A percentile compares a stretch with the other conserved stretches of the same genome.
Evolutionary conservation across 2,329 filamentous ascomycete species (phyloP).

Genomic region (Monilinia fructigena): DNA sequence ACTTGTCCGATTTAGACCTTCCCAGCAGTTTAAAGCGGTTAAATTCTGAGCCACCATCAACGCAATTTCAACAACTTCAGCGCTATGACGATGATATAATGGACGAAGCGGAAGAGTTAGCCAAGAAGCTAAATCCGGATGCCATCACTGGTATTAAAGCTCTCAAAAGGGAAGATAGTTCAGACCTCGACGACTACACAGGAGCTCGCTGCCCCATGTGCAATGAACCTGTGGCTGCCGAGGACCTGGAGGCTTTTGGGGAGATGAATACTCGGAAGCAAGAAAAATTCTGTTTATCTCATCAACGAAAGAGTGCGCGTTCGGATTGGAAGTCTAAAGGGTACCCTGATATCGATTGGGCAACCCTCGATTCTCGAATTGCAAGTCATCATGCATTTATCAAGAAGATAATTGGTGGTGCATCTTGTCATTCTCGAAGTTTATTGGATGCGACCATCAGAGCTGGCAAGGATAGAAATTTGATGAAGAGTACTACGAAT

Average conservation of each 20-base stretch:
- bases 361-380: constrained; percentile 57
- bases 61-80: constrained; percentile 9
- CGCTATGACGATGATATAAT: constrained; percentile 14
- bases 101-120: constrained; percentile 11
- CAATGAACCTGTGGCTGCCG: constrained; percentile 54
- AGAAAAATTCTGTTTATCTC: constrained; percentile 61
- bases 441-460: constrained; percentile 55
- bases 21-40: neutral
- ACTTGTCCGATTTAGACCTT: constrained; percentile 8
- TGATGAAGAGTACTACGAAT: constrained; percentile 52
- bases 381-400: constrained; percentile 55
- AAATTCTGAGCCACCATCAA: neutral
- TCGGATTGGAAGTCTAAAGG: constrained; percentile 44
- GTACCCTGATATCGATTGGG: constrained; percentile 75
- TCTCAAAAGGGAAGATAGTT: neutral
- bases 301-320: constrained; percentile 56
- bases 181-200: constrained; percentile 5
- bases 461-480: constrained; percentile 57
- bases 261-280: constrained; percentile 58
- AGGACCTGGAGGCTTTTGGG: constrained; percentile 54
- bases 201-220: constrained; percentile 63
- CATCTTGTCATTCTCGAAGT: constrained; percentile 59
- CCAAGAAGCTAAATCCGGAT: neutral
- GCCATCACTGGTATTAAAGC: neutral
- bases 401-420: constrained; percentile 55